Base-by-base conservation (phyloP, 805 yeast genomes). In the Cyberlindnera lachancei region DNA sequence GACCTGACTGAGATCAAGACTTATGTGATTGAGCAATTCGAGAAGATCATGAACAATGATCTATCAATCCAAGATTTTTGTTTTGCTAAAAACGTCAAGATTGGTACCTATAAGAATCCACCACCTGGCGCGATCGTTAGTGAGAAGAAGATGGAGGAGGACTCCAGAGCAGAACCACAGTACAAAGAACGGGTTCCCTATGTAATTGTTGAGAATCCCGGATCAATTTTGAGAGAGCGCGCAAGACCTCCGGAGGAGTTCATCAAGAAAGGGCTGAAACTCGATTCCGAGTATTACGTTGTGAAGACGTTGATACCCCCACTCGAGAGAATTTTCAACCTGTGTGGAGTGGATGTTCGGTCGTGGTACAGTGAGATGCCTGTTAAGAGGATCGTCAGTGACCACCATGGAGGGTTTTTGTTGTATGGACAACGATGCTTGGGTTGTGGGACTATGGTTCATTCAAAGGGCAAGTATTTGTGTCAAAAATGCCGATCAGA, bases 71-170 rank as follows among this genome's bases (percentile, higher is more conserved):
- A 78, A 39, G 96, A 92, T 52, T 86, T 87, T 50, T 80, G 95
- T 48, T 92, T 92, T 61, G 88, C 95, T 3, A 84, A 83, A 49
- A 95, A 83, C 45, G 96, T 92, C 4, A 68, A 80, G 35, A 60
- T 86, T 28, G 97, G 97, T 0, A 66, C 79, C 0, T 92, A 92
- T 53, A 82, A 82, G 50, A 76, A 73, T 40, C 69, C 86, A 3
- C 98, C 98, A 1, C 92, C 97, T 0, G 97, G 97, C 0, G 97
- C 98, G 0, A 66, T 77, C 11, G 68, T 92, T 2, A 80, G 92
- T n/a, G 67, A 70, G 40, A 69, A 70, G 41, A 69, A 67, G 37
- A 70, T 75, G 55, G 68, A 67, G 19, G 53, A 63, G 5, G 98
- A 92, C 52, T 70, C 68, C 13, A 59, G 94, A 24, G 68, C 79